Evolutionary conservation across 2,329 filamentous ascomycete species (phyloP), one percentile per base, ranked within the genome.

Genomic region (Aspergillus hiratsukae): DNA sequence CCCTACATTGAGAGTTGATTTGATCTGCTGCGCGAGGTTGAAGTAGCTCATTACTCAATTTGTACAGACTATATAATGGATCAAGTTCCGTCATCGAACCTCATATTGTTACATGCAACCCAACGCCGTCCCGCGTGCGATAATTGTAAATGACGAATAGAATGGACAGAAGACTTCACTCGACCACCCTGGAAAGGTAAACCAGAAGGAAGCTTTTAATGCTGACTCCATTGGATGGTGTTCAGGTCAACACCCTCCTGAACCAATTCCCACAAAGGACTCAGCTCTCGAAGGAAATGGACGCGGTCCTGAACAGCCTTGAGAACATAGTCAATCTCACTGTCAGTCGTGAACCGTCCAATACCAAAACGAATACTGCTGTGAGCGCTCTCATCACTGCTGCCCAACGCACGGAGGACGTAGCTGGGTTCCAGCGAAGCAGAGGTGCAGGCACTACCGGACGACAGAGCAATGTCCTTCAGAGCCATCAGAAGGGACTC

Each of bases 321-420:
- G 56, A 99, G 80, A 10, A 99, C 94, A 69, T 99, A 99, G 73
- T 99, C 93, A 60, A 99, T 96, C 80, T 99, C 94, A 28, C 81
- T 83, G 68, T 97, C 91, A 0, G 94, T 96, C 3, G 94, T 99
- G 77, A 97, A 99, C 7, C 94, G 88, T 29, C 94, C 94, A 69
- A 99, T 97, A 49, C 94, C 94, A 65, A 99, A 99, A 55, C 94
- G 86, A 66, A 99, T 99, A 79, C 91, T 96, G 76, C 91, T 96
- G 78, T 99, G 94, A 8, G 94, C 94, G 66, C 89, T 97, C 78
- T 99, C 94, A 68, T 99, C 94, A 64, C 91, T 97, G 81, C 89
- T 97, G 57, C 94, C 94, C 19, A 99, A 82, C 4, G 94, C 94
- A 56, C 94, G 87, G 29, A 99, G 83, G 49, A 99, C 94, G 73